phyloP scores from a whole-genome alignment of 202 grass and related monocot species.

The Bolboschoenoplectus hybrid region DNA sequence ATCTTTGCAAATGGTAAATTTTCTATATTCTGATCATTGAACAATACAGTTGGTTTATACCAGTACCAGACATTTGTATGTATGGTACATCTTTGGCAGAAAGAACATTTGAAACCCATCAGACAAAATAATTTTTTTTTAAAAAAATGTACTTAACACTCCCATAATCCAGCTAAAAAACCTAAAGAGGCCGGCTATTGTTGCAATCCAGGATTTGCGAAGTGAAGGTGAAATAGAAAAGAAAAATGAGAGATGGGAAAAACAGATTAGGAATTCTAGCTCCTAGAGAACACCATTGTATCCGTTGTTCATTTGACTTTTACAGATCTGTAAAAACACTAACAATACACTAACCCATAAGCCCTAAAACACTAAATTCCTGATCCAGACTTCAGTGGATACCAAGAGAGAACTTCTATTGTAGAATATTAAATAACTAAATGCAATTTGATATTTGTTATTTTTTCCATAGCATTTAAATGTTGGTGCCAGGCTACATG shows the following conservation, averaged over 20 bases:
- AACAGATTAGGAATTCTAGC: neutral
- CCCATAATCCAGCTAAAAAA: neutral
- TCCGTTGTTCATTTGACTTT: neutral
- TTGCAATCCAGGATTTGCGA: conserved; percentile 5
- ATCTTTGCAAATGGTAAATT: conserved; percentile 94
- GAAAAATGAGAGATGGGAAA: conserved; percentile 9
- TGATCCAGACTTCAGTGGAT: conserved; percentile 1
- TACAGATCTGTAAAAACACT: neutral
- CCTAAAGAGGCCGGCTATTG: neutral
- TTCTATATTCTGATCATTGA: conserved; percentile 38
- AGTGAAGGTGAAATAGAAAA: conserved; percentile 11
- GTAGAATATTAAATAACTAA: neutral
- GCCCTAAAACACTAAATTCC: neutral
- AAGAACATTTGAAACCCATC: neutral
- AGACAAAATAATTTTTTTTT: neutral
- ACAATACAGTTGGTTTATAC: conserved; percentile 23
- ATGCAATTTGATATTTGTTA: conserved; percentile 21
- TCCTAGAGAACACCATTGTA: neutral
- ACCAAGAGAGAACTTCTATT: neutral
- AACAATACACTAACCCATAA: neutral
- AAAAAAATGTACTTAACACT: conserved; percentile 1
- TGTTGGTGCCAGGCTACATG: conserved; percentile 98
- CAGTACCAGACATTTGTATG: neutral
- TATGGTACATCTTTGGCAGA: conserved; percentile 4
- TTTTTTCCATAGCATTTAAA: conserved; percentile 78